Evolutionary conservation across 257 asterid species (phyloP).

Genomic region (Solanum bulbocastanum): DNA sequence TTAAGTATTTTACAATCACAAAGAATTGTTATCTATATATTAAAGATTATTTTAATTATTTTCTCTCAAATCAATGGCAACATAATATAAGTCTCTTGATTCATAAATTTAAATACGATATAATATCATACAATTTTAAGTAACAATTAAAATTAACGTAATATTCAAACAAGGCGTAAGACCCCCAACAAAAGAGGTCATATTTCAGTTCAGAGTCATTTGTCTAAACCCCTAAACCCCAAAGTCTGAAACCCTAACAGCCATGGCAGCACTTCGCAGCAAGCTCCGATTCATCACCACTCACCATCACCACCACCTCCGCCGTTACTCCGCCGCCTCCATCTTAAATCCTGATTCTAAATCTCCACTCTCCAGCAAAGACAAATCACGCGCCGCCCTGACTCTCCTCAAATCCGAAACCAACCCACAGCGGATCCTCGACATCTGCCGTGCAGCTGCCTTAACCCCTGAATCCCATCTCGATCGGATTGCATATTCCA

Average conservation of each 20-base stretch:
- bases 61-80: too few species aligned
- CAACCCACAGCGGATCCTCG: slow-evolving; percentile 72
- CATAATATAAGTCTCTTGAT: background rate
- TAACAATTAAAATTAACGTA: background rate
- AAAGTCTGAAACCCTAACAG: slow-evolving; percentile 4
- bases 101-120: background rate
- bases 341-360: slow-evolving; percentile 33
- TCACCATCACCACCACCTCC: slow-evolving; percentile 9
- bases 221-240: background rate
- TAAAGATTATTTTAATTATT: too few species aligned
- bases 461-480: slow-evolving; percentile 58
- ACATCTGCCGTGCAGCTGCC: slow-evolving; percentile 64
- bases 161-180: background rate
- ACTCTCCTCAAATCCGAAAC: slow-evolving; percentile 57
- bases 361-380: slow-evolving; percentile 31
- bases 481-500: slow-evolving; percentile 59
- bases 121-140: background rate
- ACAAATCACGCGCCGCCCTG: slow-evolving; percentile 58
- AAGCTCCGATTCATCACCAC: slow-evolving; percentile 29
- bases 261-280: slow-evolving; percentile 45
- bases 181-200: background rate
- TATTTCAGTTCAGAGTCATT: background rate
- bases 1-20: too few species aligned
- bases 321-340: slow-evolving; percentile 34
- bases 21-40: too few species aligned